These are phyloP conservation scores for Binderoboletus segoi DNA, from an alignment of 1,284 basidiomycete species.

Conservation along the genomic window DNA sequence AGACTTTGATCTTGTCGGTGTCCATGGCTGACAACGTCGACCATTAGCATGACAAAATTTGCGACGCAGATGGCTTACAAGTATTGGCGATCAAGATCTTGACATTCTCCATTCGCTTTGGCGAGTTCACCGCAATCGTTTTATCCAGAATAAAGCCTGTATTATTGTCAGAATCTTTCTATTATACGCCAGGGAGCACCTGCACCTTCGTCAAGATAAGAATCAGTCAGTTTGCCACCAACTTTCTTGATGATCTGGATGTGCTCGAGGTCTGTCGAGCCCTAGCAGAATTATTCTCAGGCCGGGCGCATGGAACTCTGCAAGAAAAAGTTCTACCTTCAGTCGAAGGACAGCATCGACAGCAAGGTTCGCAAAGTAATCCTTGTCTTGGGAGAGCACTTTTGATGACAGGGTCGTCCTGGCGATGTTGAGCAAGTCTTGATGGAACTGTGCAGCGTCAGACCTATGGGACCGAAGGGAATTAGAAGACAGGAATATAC, in stretches of 20 bases:
- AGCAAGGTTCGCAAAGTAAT: constrained; percentile 98
- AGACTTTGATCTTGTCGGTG: constrained; percentile 99
- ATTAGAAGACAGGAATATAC: not conserved
- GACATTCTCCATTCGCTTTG: constrained; percentile 92
- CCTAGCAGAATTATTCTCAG: constrained; percentile 46
- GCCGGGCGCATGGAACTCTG: not conserved
- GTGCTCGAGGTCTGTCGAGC: constrained; percentile 95
- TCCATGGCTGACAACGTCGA: constrained; percentile 81
- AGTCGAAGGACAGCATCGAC: constrained; percentile 96
- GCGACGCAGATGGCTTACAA: constrained; percentile 52
- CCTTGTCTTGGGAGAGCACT: constrained; percentile 96
- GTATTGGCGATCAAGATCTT: constrained; percentile 99
- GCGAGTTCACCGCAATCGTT: constrained; percentile 92
- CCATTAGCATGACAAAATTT: not conserved
- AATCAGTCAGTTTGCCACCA: constrained; percentile 97
- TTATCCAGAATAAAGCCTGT: constrained; percentile 98
- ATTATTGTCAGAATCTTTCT: not conserved
- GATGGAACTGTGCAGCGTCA: constrained; percentile 77
- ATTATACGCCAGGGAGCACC: not conserved
- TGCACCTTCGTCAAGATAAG: constrained; percentile 94
- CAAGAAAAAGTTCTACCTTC: constrained; percentile 62
- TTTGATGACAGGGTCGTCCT: constrained; percentile 96
- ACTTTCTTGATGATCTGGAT: constrained; percentile 99
- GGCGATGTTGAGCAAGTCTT: constrained; percentile 96
- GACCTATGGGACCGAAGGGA: constrained; percentile 44